Percentiles rank a stretch among this genome's conserved stretches.
Conservation (phyloP, 2,329 filamentous ascomycete genomes). For the Colletotrichum musae region DNA sequence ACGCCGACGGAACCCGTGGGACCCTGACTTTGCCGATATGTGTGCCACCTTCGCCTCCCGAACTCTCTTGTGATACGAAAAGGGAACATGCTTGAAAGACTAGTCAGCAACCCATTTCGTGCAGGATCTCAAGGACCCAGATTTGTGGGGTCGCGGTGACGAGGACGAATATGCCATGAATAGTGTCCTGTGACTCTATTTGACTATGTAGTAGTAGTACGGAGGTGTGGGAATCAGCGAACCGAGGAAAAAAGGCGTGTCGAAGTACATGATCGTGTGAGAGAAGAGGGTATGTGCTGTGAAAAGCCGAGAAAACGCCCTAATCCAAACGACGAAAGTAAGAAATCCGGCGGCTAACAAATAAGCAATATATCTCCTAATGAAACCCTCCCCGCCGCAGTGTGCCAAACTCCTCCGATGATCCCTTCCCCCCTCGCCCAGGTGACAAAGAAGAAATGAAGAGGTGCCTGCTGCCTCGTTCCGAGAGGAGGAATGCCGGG, state of each 20-base stretch:
- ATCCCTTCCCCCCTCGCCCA: constrained; percentile 13
- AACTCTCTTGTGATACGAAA: constrained; percentile 7
- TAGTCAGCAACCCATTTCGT: neutral
- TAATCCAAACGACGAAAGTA: constrained; percentile 24
- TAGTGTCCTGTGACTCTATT: constrained; percentile 37
- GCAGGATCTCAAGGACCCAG: neutral
- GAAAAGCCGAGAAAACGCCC: constrained; percentile 29
- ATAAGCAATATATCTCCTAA: constrained; percentile 27
- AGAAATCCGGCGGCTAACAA: constrained; percentile 24
- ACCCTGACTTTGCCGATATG: constrained; percentile 12
- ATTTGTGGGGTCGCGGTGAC: constrained; percentile 9
- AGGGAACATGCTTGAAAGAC: constrained; percentile 12
- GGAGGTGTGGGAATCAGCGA: constrained; percentile 7
- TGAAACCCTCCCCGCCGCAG: constrained; percentile 24
- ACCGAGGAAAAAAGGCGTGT: neutral
- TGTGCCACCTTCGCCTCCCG: constrained; percentile 1
- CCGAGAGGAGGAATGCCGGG: constrained; percentile 31
- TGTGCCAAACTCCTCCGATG: constrained; percentile 34
- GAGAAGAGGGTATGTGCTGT: constrained; percentile 40
- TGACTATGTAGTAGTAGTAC: constrained; percentile 13
- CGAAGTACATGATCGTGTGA: constrained; percentile 25
- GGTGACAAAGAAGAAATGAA: constrained; percentile 11
- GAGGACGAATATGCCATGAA: constrained; percentile 21
- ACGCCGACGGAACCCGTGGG: constrained; percentile 21
- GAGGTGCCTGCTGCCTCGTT: neutral